phyloP scores from a whole-genome alignment of 805 yeast genomes.

The Metschnikowia shivogae region DNA sequence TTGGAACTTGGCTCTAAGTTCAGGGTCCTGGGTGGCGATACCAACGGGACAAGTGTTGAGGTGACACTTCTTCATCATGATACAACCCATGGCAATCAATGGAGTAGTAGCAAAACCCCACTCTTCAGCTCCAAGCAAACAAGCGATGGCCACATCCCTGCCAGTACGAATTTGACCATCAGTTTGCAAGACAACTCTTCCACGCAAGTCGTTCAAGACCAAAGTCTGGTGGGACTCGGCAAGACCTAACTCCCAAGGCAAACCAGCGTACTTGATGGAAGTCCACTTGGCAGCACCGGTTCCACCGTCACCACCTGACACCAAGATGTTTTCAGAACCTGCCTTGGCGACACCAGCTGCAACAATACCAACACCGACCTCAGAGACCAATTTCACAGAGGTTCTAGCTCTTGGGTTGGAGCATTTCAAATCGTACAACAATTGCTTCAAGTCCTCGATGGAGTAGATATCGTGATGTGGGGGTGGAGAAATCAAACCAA shows the following conservation, averaged over 20 bases:
- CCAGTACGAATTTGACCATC: conserved; percentile 98
- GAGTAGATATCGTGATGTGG: conserved; percentile 99
- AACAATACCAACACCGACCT: conserved; percentile 98
- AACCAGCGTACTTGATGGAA: conserved; percentile 93
- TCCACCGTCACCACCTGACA: conserved; percentile 99
- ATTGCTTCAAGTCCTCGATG: conserved; percentile 94
- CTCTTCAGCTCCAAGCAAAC: conserved; percentile 95
- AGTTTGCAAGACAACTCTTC: conserved; percentile 93
- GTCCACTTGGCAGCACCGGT: conserved; percentile 99
- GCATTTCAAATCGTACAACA: conserved; percentile 94
- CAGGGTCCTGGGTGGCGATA: conserved; percentile 97
- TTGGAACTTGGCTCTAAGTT: conserved; percentile 80
- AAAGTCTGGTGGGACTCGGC: conserved; percentile 98
- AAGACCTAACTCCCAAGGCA: conserved; percentile 97
- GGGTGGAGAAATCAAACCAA: conserved; percentile 95
- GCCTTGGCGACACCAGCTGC: conserved; percentile 99
- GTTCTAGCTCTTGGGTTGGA: conserved; percentile 96
- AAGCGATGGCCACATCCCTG: conserved; percentile 93
- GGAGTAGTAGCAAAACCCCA: conserved; percentile 99
- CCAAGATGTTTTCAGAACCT: conserved; percentile 92
- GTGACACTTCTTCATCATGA: conserved; percentile 92
- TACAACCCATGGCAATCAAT: conserved; percentile 94
- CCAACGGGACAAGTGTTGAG: conserved; percentile 96
- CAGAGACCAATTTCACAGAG: conserved; percentile 93
- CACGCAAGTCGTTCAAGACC: conserved; percentile 92